Percentiles rank a stretch among this genome's conserved stretches.
Evolutionary conservation across 2,329 filamentous ascomycete species (phyloP).

Genomic region (Penicillium griseofulvum): DNA sequence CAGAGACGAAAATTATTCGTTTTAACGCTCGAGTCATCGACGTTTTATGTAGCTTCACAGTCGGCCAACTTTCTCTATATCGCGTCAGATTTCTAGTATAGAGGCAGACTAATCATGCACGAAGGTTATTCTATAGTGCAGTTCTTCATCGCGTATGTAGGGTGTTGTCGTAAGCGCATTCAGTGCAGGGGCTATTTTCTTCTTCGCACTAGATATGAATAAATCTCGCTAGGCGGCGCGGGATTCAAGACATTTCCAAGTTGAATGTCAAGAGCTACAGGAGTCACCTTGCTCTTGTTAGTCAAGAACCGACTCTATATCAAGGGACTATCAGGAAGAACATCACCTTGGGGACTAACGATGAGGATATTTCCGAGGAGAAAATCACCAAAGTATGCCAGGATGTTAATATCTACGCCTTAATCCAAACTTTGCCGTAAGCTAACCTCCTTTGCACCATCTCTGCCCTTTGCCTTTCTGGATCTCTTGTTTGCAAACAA

Average conservation of each 20-base stretch:
- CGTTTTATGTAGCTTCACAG: slow-evolving; percentile 28
- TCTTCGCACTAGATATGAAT: slow-evolving; percentile 31
- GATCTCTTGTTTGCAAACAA: slow-evolving; percentile 51
- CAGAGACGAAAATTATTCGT: slow-evolving; percentile 68
- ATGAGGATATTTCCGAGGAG: slow-evolving; percentile 61
- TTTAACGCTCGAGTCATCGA: slow-evolving; percentile 49
- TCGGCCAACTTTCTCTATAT: slow-evolving; percentile 22
- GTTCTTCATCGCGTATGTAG: slow-evolving; percentile 48
- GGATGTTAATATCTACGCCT: not conserved
- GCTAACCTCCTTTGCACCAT: not conserved
- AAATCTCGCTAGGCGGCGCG: slow-evolving; percentile 33
- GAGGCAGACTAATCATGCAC: slow-evolving; percentile 54
- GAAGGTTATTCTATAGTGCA: slow-evolving; percentile 43
- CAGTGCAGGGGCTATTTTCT: slow-evolving; percentile 27
- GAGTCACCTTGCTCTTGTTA: slow-evolving; percentile 80
- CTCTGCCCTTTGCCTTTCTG: not conserved
- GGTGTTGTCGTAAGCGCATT: slow-evolving; percentile 38
- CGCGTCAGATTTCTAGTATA: slow-evolving; percentile 62
- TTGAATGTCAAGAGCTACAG: slow-evolving; percentile 86
- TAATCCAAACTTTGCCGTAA: slow-evolving; percentile 44
- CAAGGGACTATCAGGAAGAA: not conserved
- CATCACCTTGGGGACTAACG: not conserved
- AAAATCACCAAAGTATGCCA: not conserved
- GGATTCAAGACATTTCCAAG: slow-evolving; percentile 47
- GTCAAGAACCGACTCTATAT: slow-evolving; percentile 64